Base-by-base conservation (phyloP, 371 early-diverging fungal species). In the Fennellomyces sp. region DNA sequence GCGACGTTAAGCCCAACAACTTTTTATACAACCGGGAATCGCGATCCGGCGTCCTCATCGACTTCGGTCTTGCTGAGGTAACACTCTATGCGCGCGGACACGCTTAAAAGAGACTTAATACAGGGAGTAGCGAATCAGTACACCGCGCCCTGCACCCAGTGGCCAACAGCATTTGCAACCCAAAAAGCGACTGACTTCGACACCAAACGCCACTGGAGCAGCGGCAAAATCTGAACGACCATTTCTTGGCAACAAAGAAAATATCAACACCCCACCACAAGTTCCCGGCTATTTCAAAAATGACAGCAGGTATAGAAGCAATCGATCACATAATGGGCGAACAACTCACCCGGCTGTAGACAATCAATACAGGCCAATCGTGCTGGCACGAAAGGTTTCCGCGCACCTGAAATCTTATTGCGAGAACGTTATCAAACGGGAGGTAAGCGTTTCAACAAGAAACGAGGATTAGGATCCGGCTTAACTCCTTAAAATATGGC, bases 361-460 rank as follows among this genome's bases (percentile, higher is more conserved):
- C 93, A 92, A 7, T 58, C 74, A 8, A 70, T 97, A 6, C 76
- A 83, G 36, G 99, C 98, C 1, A 90, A 90, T 58, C 87, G 99
- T n/a, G 98, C 97, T 12, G 99, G 99, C 13, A 99, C 99, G 1
- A 79, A 97, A 50, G 99, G 99, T 21, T 99, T 97, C 64, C 83
- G 99, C 23, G 96, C 99, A 5, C 99, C 99, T 0, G 99, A 99
- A 69, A 96, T 99, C 0, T 72, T 99, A 15, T 81, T 99, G 61
- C 88, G 93, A 52, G 88, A 90, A n/a, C 64, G 71, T 0, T 53
- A 89, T 49, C 99, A 99, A 67, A 92, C 95, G 3, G 83, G 85
- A 19, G 91, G 91, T 91, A 76, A 51, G 45, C 15, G 19, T 6
- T 38, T 4, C 29, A 42, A 17, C 6, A 13, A 30, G 7, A 42